These are phyloP conservation scores for Suillus weaverae DNA, from an alignment of 768 basidiomycete genomes.

Conservation along the genomic window DNA sequence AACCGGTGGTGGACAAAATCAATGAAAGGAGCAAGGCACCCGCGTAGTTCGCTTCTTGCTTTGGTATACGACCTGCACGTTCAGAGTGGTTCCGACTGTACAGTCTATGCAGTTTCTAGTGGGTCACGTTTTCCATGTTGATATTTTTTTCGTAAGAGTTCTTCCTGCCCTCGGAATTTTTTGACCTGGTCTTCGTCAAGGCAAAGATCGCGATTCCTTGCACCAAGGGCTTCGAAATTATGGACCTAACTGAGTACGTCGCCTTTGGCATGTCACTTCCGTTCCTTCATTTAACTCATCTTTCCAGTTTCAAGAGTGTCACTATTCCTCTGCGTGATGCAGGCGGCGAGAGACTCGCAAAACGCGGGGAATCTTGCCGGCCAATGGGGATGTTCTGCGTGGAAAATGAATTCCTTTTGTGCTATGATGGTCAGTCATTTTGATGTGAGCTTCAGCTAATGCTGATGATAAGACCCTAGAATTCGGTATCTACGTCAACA, in stretches of 20 bases:
- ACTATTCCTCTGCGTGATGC: constrained; percentile 87
- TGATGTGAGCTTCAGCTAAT: not conserved
- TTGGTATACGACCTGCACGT: constrained; percentile 75
- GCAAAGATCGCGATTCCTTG: constrained; percentile 92
- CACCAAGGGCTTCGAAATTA: constrained; percentile 94
- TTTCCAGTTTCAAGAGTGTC: constrained; percentile 73
- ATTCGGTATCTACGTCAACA: constrained; percentile 90
- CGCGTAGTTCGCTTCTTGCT: constrained; percentile 66
- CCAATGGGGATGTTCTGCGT: constrained; percentile 91
- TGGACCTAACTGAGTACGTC: constrained; percentile 89
- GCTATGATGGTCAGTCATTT: constrained; percentile 72
- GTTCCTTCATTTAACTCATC: not conserved
- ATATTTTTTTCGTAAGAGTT: constrained; percentile 57
- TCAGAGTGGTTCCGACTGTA: constrained; percentile 96
- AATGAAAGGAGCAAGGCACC: constrained; percentile 74
- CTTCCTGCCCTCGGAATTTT: constrained; percentile 89
- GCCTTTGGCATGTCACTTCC: not conserved
- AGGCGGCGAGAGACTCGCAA: constrained; percentile 67
- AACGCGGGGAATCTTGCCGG: constrained; percentile 76
- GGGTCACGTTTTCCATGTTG: not conserved
- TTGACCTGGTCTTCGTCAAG: constrained; percentile 89
- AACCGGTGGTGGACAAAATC: constrained; percentile 90
- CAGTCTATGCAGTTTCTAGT: constrained; percentile 42
- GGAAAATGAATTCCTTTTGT: constrained; percentile 87
- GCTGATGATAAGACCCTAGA: constrained; percentile 43